phyloP scores from a whole-genome alignment of 805 yeast species.

The Candida germanica region DNA sequence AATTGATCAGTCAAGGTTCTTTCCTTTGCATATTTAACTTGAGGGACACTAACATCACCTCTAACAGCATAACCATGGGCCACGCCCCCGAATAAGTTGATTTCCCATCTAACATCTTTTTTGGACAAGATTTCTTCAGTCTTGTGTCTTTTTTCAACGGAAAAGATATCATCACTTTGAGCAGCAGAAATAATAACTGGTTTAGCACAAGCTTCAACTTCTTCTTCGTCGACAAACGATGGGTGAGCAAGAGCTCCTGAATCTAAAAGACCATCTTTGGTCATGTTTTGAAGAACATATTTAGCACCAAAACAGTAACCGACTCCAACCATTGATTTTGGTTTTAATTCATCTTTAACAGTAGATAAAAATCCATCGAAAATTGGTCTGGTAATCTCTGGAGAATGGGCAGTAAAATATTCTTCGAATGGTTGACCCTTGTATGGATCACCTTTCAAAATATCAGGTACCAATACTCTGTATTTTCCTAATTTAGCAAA shows the following conservation, averaged over 20 bases:
- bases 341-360: constrained; percentile 37
- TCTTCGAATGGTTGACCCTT: constrained; percentile 14
- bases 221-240: constrained; percentile 64
- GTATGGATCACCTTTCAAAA: constrained; percentile 50
- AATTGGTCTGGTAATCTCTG: constrained; percentile 46
- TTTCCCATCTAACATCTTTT: constrained; percentile 48
- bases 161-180: constrained; percentile 61
- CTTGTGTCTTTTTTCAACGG: constrained; percentile 58
- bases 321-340: constrained; percentile 45
- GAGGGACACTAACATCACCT: constrained; percentile 61
- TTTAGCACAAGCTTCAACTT: constrained; percentile 49
- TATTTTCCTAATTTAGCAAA: constrained; percentile 57
- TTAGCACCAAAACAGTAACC: constrained; percentile 91
- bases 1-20: constrained; percentile 54
- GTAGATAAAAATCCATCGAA: constrained; percentile 46
- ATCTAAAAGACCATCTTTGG: constrained; percentile 28
- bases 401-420: constrained; percentile 58
- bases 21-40: constrained; percentile 61
- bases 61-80: constrained; percentile 78
- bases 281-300: constrained; percentile 52
- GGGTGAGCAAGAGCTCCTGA: constrained; percentile 83
- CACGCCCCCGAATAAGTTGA: constrained; percentile 61
- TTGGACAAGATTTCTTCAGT: constrained; percentile 55
- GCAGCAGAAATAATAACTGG: constrained; percentile 77
- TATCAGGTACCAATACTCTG: constrained; percentile 74